Conservation (phyloP, 352 stramenopile genomes). For the Peronospora destructor region DNA sequence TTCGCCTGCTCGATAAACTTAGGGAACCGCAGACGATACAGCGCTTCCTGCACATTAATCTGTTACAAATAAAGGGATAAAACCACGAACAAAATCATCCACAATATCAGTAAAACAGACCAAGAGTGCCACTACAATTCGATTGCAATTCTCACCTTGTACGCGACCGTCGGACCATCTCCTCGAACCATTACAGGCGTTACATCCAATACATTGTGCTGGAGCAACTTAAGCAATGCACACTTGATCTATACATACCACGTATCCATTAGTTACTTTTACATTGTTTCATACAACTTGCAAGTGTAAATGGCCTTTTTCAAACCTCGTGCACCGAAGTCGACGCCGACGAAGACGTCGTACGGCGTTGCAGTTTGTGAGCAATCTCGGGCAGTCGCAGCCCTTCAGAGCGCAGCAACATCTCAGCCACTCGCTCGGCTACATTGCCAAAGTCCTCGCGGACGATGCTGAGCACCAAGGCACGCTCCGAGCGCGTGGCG, state of each 20-base stretch:
- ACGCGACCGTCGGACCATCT: slow-evolving; percentile 25
- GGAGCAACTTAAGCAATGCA: slow-evolving; percentile 77
- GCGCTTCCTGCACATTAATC: slow-evolving; percentile 74
- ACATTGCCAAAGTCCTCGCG: slow-evolving; percentile 76
- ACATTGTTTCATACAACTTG: neutral
- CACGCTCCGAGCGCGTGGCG: slow-evolving; percentile 63
- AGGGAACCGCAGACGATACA: slow-evolving; percentile 80
- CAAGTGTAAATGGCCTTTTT: neutral
- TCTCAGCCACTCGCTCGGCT: slow-evolving; percentile 48
- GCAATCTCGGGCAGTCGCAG: slow-evolving; percentile 62
- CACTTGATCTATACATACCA: slow-evolving; percentile 49
- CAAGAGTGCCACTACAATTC: neutral
- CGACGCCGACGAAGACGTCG: slow-evolving; percentile 13
- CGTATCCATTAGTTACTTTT: too few species aligned
- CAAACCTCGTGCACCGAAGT: slow-evolving; percentile 49
- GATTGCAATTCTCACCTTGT: slow-evolving; percentile 33
- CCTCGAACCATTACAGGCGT: slow-evolving; percentile 33
- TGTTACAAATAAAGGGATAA: slow-evolving; percentile 17
- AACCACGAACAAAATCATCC: neutral
- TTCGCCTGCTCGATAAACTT: slow-evolving; percentile 80
- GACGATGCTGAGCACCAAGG: slow-evolving; percentile 64
- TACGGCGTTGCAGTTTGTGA: slow-evolving; percentile 39
- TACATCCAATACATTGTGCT: slow-evolving; percentile 81
- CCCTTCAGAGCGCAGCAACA: slow-evolving; percentile 61
- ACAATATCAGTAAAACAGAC: neutral